Conservation (phyloP, 2,329 filamentous ascomycete species). For the Daldinia sp. region DNA sequence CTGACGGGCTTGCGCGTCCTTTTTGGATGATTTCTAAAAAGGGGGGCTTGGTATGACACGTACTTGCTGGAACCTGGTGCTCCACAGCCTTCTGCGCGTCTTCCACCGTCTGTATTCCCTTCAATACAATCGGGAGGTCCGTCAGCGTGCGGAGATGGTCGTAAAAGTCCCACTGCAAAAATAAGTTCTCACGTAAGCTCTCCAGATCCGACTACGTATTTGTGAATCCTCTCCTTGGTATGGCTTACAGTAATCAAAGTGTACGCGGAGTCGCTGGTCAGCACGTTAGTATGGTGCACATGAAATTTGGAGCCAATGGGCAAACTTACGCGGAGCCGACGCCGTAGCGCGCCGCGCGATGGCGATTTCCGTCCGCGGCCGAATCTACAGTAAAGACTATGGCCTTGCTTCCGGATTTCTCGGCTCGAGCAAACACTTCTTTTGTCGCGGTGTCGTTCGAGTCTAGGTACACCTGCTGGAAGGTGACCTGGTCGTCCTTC, state of each 20-base stretch:
- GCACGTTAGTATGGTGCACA: conserved; percentile 16
- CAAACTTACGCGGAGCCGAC: conserved; percentile 41
- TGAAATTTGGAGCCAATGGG: background rate
- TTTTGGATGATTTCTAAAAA: background rate
- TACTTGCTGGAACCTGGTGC: conserved; percentile 47
- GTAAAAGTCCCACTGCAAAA: conserved; percentile 47
- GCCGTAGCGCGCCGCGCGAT: conserved; percentile 45
- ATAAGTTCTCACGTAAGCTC: conserved; percentile 13
- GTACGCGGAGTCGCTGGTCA: conserved; percentile 37
- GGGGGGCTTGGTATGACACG: background rate
- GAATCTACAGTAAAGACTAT: conserved; percentile 48
- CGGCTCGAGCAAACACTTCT: conserved; percentile 39
- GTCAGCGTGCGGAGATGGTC: conserved; percentile 43
- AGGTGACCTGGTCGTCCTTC: conserved; percentile 43
- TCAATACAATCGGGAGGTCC: conserved; percentile 49
- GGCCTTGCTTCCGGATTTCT: conserved; percentile 43
- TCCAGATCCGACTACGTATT: background rate
- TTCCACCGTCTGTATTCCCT: conserved; percentile 53
- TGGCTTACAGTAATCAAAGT: conserved; percentile 38
- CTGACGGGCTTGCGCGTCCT: background rate
- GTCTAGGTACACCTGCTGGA: conserved; percentile 49
- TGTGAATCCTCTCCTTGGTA: background rate
- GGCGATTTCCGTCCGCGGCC: conserved; percentile 43
- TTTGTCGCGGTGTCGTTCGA: conserved; percentile 45
- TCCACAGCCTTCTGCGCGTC: conserved; percentile 50